Evolutionary conservation across 208 protist species (phyloP).

Genomic region (Leishmania martiniquensis): DNA sequence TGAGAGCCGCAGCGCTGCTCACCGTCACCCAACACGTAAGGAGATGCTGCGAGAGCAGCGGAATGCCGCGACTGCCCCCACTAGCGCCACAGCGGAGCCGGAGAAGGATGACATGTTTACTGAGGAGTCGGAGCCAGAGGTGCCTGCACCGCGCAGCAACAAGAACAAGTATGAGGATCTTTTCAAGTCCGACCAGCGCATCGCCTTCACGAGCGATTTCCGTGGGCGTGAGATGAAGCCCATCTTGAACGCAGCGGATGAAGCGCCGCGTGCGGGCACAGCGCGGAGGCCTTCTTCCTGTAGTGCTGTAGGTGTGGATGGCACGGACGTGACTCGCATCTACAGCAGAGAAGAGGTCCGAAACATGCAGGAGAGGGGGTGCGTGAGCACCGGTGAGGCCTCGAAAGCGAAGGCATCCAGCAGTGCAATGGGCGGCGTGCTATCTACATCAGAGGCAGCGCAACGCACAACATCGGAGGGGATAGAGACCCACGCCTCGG

Average conservation of each 20-base stretch:
- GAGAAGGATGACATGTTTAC: not conserved
- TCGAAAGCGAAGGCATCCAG: constrained; percentile 1
- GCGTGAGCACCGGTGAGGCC: not conserved
- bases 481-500: not conserved
- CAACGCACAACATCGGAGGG: not conserved
- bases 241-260: constrained; percentile 13
- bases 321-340: constrained; percentile 68
- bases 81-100: not conserved
- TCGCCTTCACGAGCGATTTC: constrained; percentile 73
- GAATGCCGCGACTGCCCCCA: constrained; percentile 11
- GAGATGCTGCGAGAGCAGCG: constrained; percentile 35
- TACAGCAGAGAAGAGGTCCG: constrained; percentile 72
- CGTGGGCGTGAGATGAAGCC: constrained; percentile 33
- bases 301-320: constrained; percentile 19
- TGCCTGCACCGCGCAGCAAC: constrained; percentile 34
- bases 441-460: not conserved
- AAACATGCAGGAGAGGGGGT: constrained; percentile 18
- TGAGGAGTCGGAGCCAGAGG: constrained; percentile 14
- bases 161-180: constrained; percentile 67
- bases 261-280: not conserved
- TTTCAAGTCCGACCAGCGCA: constrained; percentile 40
- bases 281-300: not conserved
- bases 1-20: constrained; percentile 49
- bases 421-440: constrained; percentile 11
- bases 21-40: constrained; percentile 44